A percentile compares a stretch with the other conserved stretches of the same genome.
Evolutionary conservation across 164 flowering plant genomes (phyloP).

Genomic region (Chloranthus sessilifolius): DNA sequence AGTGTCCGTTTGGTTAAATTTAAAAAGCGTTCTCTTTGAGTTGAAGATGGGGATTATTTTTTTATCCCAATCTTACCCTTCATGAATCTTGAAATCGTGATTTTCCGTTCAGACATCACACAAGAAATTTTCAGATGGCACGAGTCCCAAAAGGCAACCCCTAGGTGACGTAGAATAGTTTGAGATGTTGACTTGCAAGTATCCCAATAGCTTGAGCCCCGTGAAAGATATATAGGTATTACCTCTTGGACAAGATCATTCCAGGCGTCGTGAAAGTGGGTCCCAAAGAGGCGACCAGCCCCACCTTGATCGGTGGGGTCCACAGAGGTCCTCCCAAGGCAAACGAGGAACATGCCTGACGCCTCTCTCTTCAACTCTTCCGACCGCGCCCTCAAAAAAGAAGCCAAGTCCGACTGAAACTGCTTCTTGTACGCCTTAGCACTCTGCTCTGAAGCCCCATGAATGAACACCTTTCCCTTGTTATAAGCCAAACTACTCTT

Average conservation of each 20-base stretch:
- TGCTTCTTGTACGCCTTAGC: constrained; percentile 65
- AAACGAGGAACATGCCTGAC: constrained; percentile 83
- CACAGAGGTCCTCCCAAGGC: constrained; percentile 66
- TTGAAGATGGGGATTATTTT: too few relatives aligned
- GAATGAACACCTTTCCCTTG: constrained; percentile 71
- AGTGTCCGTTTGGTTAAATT: too few relatives aligned
- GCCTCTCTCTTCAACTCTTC: constrained; percentile 62
- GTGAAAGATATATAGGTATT: too few relatives aligned
- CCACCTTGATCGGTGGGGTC: constrained; percentile 93
- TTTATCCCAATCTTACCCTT: too few relatives aligned
- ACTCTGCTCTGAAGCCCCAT: constrained; percentile 57
- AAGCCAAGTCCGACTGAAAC: constrained; percentile 60
- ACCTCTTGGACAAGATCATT: constrained; percentile 67
- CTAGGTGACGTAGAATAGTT: too few relatives aligned
- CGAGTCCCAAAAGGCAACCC: too few relatives aligned
- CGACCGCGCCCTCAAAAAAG: constrained; percentile 49
- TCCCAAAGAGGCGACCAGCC: constrained; percentile 79
- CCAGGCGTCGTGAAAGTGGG: constrained; percentile 93
- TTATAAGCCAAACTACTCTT: constrained; percentile 64
- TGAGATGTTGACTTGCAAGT: too few relatives aligned
- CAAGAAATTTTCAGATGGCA: too few relatives aligned
- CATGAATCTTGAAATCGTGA: too few relatives aligned
- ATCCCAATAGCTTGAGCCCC: too few relatives aligned
- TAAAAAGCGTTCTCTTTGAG: too few relatives aligned
- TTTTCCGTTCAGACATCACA: too few relatives aligned